Conservation (phyloP, 192 early-diverging fungal genomes). For the Backusella psychrophila region DNA sequence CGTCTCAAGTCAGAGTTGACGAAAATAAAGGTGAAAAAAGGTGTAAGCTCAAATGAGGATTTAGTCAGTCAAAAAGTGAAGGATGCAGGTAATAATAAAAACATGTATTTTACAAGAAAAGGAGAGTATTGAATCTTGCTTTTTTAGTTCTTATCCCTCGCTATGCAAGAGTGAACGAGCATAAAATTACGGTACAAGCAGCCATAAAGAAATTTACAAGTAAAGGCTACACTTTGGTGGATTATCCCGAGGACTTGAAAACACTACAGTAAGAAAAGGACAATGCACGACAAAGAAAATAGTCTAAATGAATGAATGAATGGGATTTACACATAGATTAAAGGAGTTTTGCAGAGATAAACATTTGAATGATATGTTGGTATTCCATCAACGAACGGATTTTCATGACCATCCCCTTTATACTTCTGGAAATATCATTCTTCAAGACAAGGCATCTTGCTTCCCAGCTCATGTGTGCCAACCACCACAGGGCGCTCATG, state of each 20-base stretch:
- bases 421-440: conserved; percentile 73
- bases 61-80: conserved; percentile 62
- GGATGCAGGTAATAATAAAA: conserved; percentile 45
- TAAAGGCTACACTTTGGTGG: conserved; percentile 55
- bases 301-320: not conserved
- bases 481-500: conserved; percentile 56
- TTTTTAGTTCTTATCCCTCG: conserved; percentile 64
- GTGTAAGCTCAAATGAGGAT: conserved; percentile 64
- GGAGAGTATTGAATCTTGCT: not conserved
- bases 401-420: conserved; percentile 83
- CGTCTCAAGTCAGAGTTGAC: conserved; percentile 74
- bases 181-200: conserved; percentile 66
- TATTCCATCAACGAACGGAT: conserved; percentile 85
- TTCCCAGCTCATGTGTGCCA: conserved; percentile 86
- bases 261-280: conserved; percentile 20
- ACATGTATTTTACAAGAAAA: no score
- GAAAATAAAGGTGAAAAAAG: conserved; percentile 70
- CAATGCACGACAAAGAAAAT: no score
- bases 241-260: conserved; percentile 25
- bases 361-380: conserved; percentile 80
- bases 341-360: conserved; percentile 54
- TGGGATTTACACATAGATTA: conserved; percentile 6
- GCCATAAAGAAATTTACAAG: conserved; percentile 60
- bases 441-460: conserved; percentile 96
- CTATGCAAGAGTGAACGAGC: conserved; percentile 88